Base-by-base conservation (phyloP, 2,329 filamentous ascomycete species). In the Clonostachys byssicola region DNA sequence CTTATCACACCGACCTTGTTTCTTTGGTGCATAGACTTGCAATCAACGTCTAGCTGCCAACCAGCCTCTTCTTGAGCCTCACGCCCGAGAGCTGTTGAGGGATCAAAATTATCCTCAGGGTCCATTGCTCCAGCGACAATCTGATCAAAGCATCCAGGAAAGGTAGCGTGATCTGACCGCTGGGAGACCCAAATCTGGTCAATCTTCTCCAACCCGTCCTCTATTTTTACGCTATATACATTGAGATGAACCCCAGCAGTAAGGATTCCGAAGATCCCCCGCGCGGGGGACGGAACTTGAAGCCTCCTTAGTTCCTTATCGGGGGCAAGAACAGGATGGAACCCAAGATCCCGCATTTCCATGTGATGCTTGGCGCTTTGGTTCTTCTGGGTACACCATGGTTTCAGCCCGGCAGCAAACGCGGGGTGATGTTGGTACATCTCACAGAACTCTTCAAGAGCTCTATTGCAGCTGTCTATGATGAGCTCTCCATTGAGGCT, bases 211-310 rank as follows among this genome's bases (percentile, higher is more conserved):
- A 55, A 52, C 34, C 46, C 49, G 18, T 57, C 54, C n/a, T 49
- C 52, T 23, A 48, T 46, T n/a, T 47, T 43, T 40, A 56, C 40
- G 10, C 13, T 39, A 52, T 61, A 69, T 42, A 65, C 60, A 50
- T 65, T 69, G 51, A 69, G 56, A 48, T 69, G 66, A 3, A 65
- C 61, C 8, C 66, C 66, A 5, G 61, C 58, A 3, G 66, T 69
- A 34, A 64, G 52, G 34, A 67, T 56, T 6, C 66, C 66, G 30
- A 69, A 59, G 10, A 68, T 51, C 2, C 66, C 66, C 5, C 65
- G 55, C 30, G 60, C 50, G 4, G 63, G 60, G 10, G 62, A 57
- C 5, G 65, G 61, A 10, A 68, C 60, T 36, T 54, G 47, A 17
- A 68, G 48, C 5, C 57, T 51, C 6, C 51, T 46, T 8, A 57